Evolutionary conservation across 176 grass and related monocot species (phyloP).

Genomic region (Avena sativa): DNA sequence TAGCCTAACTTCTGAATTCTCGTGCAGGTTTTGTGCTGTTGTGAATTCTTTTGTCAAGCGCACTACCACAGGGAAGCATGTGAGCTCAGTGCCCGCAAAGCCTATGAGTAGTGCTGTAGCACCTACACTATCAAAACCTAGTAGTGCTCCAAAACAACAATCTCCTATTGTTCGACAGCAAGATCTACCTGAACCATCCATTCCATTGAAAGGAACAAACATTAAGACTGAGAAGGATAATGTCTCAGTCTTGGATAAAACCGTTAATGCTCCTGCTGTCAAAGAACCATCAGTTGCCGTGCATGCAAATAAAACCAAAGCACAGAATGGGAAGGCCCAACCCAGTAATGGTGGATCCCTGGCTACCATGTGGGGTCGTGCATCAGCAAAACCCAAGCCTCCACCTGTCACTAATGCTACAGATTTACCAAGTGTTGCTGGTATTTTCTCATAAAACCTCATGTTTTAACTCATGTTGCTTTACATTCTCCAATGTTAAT

Average conservation of each 20-base stretch:
- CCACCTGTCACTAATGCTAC: constrained; percentile 45
- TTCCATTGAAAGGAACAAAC: constrained; percentile 37
- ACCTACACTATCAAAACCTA: constrained; percentile 47
- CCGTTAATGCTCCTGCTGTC: constrained; percentile 45
- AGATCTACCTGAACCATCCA: constrained; percentile 40
- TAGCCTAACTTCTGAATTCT: constrained; percentile 32
- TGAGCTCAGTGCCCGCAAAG: constrained; percentile 48
- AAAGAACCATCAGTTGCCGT: constrained; percentile 59
- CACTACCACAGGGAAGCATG: constrained; percentile 59
- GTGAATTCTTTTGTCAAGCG: constrained; percentile 78
- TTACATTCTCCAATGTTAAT: constrained; percentile 32
- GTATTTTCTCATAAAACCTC: constrained; percentile 40
- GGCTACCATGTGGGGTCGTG: constrained; percentile 84
- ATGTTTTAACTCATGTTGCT: constrained; percentile 11
- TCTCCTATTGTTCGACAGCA: constrained; percentile 54
- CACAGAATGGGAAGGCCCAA: constrained; percentile 64
- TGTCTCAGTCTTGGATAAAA: constrained; percentile 42
- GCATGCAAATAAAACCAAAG: constrained; percentile 61
- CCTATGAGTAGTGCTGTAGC: constrained; percentile 35
- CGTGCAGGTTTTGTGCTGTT: constrained; percentile 86
- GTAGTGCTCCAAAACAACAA: constrained; percentile 65
- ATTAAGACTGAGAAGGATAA: constrained; percentile 61
- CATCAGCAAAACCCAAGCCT: constrained; percentile 78
- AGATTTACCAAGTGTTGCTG: constrained; percentile 54
- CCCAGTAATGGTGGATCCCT: constrained; percentile 74